These are phyloP conservation scores for Mycosphaerelloides madeirae DNA, from an alignment of 2,329 filamentous ascomycete species.

Conservation along the genomic window DNA sequence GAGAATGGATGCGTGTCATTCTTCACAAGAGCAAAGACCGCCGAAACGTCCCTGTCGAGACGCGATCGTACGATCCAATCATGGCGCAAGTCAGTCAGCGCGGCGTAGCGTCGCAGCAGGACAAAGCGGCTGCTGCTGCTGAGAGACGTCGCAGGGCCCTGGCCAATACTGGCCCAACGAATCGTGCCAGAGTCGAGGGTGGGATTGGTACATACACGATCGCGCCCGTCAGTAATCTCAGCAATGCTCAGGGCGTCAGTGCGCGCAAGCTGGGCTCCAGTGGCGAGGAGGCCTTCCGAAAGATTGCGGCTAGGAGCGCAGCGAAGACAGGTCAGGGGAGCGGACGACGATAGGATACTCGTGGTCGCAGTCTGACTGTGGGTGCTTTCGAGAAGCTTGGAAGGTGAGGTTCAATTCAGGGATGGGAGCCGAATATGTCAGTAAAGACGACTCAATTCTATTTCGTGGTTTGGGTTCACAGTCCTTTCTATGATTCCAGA, in stretches of 20 bases:
- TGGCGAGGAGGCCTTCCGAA: slow-evolving; percentile 34
- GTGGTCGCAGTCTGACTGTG: too few species aligned
- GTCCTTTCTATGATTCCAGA: too few species aligned
- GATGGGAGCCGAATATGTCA: background rate
- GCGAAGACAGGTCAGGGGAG: slow-evolving; percentile 6
- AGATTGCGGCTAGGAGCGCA: slow-evolving; percentile 21
- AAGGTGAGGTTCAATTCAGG: background rate
- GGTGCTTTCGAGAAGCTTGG: background rate
- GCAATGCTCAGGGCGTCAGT: slow-evolving; percentile 27
- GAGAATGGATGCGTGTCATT: slow-evolving; percentile 93
- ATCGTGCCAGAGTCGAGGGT: slow-evolving; percentile 56
- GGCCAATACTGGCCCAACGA: slow-evolving; percentile 49
- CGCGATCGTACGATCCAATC: slow-evolving; percentile 57
- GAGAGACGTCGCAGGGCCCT: slow-evolving; percentile 50
- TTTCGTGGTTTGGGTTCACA: too few species aligned
- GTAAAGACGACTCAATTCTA: too few species aligned
- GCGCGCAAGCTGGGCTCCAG: slow-evolving; percentile 24
- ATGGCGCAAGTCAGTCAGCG: slow-evolving; percentile 22
- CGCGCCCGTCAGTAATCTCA: slow-evolving; percentile 54
- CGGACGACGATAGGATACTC: slow-evolving; percentile 2
- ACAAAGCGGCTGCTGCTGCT: slow-evolving; percentile 40
- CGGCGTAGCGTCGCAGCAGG: slow-evolving; percentile 30
- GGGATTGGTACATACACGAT: slow-evolving; percentile 59
- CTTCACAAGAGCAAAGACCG: slow-evolving; percentile 82
- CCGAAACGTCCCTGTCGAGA: slow-evolving; percentile 71